phyloP scores from a whole-genome alignment of 768 basidiomycete species.

The Xerocomellus chrysenteron region DNA sequence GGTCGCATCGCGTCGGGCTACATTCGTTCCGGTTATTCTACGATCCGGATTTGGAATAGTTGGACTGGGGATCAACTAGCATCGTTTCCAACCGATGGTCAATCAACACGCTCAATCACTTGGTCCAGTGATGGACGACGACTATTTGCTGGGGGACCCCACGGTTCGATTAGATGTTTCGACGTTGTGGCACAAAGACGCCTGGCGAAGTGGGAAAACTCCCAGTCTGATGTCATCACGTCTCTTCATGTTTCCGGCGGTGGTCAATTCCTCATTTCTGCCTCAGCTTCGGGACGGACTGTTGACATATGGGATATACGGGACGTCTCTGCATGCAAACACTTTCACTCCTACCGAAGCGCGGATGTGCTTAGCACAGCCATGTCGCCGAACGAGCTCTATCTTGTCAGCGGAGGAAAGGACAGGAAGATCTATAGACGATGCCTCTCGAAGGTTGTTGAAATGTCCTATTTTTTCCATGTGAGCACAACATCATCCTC shows the following conservation, averaged over 20 bases:
- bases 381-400: slow-evolving; percentile 3
- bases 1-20: slow-evolving; percentile 9
- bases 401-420: neutral
- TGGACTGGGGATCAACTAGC: slow-evolving; percentile 5
- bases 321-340: neutral
- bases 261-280: slow-evolving; percentile 5
- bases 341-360: neutral
- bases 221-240: slow-evolving; percentile 1
- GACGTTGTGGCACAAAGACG: neutral
- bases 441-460: neutral
- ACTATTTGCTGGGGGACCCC: slow-evolving; percentile 9
- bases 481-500: neutral
- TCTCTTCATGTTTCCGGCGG: slow-evolving; percentile 3
- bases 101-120: slow-evolving; percentile 1
- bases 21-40: neutral
- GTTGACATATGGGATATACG: slow-evolving; percentile 9
- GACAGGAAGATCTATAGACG: neutral
- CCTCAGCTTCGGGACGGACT: neutral
- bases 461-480: neutral
- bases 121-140: slow-evolving; percentile 5
- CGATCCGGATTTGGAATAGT: slow-evolving; percentile 7
- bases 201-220: neutral
- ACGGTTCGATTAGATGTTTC: slow-evolving; percentile 8
- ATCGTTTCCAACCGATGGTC: neutral
- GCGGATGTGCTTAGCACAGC: neutral